These are phyloP conservation scores for Emergomyces africanus DNA, from an alignment of 2,329 filamentous ascomycete genomes.

Conservation along the genomic window DNA sequence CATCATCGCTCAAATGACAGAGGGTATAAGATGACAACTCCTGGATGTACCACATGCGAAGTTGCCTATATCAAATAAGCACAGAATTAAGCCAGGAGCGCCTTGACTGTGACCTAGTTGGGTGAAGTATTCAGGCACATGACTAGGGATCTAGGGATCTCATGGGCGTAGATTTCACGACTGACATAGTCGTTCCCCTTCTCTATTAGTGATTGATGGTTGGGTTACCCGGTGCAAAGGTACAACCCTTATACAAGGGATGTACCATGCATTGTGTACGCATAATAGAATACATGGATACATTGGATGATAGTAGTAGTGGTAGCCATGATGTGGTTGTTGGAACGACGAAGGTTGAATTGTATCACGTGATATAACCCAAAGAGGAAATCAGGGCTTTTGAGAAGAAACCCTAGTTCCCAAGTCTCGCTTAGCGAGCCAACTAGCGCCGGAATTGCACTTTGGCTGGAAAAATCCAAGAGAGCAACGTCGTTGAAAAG, in stretches of 20 bases:
- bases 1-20: background rate
- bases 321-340: too few species aligned
- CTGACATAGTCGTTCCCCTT: background rate
- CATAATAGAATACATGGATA: too few species aligned
- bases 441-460: constrained; percentile 7
- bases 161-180: background rate
- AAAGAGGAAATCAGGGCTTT: background rate
- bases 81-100: background rate
- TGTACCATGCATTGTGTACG: background rate
- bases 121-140: background rate
- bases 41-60: background rate
- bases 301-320: background rate
- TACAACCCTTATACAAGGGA: background rate
- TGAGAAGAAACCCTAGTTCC: background rate
- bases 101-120: background rate
- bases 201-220: background rate
- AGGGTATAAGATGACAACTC: background rate
- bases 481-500: constrained; percentile 1
- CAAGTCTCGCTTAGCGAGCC: constrained; percentile 4
- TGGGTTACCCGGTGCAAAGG: too few species aligned
- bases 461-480: constrained; percentile 1
- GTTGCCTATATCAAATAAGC: background rate
- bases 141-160: background rate
- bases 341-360: background rate
- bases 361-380: background rate